A percentile compares a stretch with the other conserved stretches of the same genome.
Evolutionary conservation across 768 basidiomycete species (phyloP).

Genomic region (Cyclocybe cylindracea): DNA sequence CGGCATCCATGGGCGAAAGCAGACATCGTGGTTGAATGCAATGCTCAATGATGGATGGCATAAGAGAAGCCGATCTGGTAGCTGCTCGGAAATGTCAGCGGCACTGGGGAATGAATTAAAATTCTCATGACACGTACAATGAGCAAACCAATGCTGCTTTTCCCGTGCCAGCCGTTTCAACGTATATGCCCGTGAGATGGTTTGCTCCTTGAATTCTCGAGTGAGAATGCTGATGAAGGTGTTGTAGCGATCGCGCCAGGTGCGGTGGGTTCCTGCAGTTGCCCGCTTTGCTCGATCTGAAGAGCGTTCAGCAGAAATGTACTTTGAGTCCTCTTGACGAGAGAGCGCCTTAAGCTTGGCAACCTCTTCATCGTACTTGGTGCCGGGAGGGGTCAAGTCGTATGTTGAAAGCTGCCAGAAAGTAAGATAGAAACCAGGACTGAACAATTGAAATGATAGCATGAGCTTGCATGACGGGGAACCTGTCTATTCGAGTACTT

Average conservation of each 20-base stretch:
- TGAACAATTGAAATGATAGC: slow-evolving; percentile 29
- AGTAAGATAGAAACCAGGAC: slow-evolving; percentile 90
- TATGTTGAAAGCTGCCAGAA: slow-evolving; percentile 97
- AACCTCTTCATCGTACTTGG: slow-evolving; percentile 80
- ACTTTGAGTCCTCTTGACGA: slow-evolving; percentile 67
- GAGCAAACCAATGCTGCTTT: slow-evolving; percentile 82
- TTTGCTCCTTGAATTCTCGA: slow-evolving; percentile 77
- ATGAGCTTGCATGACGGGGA: neutral
- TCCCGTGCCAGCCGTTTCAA: slow-evolving; percentile 76
- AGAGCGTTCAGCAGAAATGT: slow-evolving; percentile 69
- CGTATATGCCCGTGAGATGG: slow-evolving; percentile 68
- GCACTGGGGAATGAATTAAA: neutral
- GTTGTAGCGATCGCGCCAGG: slow-evolving; percentile 66
- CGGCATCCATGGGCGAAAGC: slow-evolving; percentile 96
- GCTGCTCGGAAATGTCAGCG: slow-evolving; percentile 25
- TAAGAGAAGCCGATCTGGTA: slow-evolving; percentile 50
- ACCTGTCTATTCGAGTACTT: slow-evolving; percentile 19
- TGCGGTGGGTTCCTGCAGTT: slow-evolving; percentile 58
- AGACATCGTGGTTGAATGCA: slow-evolving; percentile 92
- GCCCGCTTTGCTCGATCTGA: slow-evolving; percentile 61
- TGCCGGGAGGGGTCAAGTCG: slow-evolving; percentile 78
- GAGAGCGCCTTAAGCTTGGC: slow-evolving; percentile 59
- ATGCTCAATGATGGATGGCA: slow-evolving; percentile 75
- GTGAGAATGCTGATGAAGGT: slow-evolving; percentile 57
- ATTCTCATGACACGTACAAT: slow-evolving; percentile 37